Evolutionary conservation across 2,329 filamentous ascomycete species (phyloP).

Genomic region (Penicillium sp.): DNA sequence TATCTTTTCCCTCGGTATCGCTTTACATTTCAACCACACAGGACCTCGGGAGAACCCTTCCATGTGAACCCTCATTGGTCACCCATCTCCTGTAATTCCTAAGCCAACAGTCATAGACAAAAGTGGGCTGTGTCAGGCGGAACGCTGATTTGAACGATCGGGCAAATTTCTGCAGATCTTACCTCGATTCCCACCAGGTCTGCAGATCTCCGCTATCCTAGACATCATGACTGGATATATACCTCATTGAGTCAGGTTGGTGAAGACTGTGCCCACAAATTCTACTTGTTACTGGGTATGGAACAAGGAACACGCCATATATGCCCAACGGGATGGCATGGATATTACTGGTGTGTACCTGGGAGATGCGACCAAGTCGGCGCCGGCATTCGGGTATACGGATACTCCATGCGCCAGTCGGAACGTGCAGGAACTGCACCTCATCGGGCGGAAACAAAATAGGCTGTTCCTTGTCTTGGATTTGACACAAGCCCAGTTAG

Average conservation of each 20-base stretch:
- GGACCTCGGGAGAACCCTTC: background rate
- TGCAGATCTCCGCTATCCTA: constrained; percentile 73
- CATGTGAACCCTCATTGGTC: constrained; percentile 17
- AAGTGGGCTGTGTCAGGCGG: constrained; percentile 60
- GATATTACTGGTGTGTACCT: background rate
- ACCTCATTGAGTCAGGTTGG: background rate
- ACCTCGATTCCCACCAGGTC: constrained; percentile 72
- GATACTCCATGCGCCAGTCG: constrained; percentile 60
- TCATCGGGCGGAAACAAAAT: constrained; percentile 78
- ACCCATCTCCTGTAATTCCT: constrained; percentile 57
- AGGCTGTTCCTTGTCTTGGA: constrained; percentile 70
- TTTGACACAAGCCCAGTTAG: constrained; percentile 39
- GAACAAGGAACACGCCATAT: background rate
- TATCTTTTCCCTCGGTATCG: constrained; percentile 12
- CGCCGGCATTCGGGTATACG: background rate
- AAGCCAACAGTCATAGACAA: constrained; percentile 62
- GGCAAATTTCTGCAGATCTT: constrained; percentile 67
- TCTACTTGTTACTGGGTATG: background rate
- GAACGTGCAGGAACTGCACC: constrained; percentile 67
- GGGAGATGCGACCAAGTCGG: background rate
- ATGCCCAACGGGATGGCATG: background rate
- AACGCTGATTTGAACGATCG: constrained; percentile 42
- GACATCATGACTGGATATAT: background rate
- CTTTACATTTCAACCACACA: constrained; percentile 5
- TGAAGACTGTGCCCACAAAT: background rate